phyloP scores from a whole-genome alignment of 2,329 filamentous ascomycete species.

The Colletotrichum sp. region DNA sequence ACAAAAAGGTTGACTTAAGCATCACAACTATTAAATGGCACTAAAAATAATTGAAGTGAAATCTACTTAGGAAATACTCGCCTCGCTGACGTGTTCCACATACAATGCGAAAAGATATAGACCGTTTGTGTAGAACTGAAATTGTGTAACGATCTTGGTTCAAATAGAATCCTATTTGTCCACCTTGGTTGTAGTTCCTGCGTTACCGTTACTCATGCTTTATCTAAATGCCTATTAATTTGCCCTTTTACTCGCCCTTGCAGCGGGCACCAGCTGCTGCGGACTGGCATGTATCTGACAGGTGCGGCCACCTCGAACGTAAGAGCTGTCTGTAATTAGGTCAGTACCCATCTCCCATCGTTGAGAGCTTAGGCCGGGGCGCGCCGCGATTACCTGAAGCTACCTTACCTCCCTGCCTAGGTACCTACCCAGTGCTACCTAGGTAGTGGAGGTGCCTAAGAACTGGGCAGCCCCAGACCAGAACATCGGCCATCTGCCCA shows the following conservation, averaged over 20 bases:
- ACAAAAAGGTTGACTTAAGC: neutral
- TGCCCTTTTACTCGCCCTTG: neutral
- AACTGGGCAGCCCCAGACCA: neutral
- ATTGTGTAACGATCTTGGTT: neutral
- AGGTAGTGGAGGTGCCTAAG: neutral
- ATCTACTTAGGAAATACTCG: neutral
- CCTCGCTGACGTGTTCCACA: neutral
- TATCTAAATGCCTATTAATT: neutral
- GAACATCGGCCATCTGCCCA: neutral
- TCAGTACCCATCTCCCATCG: neutral
- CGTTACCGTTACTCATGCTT: neutral
- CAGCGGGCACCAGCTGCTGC: neutral
- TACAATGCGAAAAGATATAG: neutral
- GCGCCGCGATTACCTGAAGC: neutral
- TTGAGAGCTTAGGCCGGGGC: neutral
- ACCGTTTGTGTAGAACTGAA: neutral
- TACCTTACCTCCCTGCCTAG: neutral
- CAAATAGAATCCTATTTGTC: neutral
- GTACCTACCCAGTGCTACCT: too few species aligned
- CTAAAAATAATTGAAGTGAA: neutral
- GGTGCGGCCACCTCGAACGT: neutral
- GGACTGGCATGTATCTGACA: neutral
- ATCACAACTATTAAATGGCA: neutral
- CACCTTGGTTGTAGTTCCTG: neutral
- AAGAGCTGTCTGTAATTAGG: neutral